Percentiles rank a stretch among this genome's conserved stretches.
phyloP scores from a whole-genome alignment of 2,329 filamentous ascomycete species.

The Pyrenophora tritici-repentis region DNA sequence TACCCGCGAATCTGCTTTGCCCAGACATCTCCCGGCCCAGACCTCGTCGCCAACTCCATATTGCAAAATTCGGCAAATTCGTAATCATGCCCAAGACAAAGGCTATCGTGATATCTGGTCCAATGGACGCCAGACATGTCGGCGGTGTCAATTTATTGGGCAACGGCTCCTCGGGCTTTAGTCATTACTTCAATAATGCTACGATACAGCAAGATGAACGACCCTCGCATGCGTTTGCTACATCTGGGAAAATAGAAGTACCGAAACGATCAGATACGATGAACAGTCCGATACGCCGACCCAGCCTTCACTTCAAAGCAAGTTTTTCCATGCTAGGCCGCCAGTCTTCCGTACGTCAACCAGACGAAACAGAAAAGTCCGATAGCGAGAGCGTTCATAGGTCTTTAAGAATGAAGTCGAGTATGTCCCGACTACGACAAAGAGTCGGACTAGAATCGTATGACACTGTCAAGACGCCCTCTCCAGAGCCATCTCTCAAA shows the following conservation, averaged over 20 bases:
- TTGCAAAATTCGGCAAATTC: conserved; percentile 9
- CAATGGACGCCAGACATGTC: conserved; percentile 42
- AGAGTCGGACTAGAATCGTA: conserved; percentile 16
- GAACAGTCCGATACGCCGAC: conserved; percentile 26
- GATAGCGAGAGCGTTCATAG: conserved; percentile 6
- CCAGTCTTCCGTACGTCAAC: conserved; percentile 23
- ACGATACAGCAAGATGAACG: conserved; percentile 31
- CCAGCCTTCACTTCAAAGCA: conserved; percentile 34
- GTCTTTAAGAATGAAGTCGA: conserved; percentile 23
- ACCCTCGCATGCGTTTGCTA: conserved; percentile 34
- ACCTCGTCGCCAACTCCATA: conserved; percentile 4
- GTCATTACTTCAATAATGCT: conserved; percentile 26
- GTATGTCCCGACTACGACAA: conserved; percentile 26
- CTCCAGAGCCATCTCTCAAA: conserved; percentile 1
- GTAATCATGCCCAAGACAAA: conserved; percentile 32
- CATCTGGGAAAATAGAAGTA: conserved; percentile 28
- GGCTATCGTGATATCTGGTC: conserved; percentile 35
- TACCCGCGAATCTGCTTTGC: conserved; percentile 17
- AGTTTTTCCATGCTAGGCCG: conserved; percentile 32
- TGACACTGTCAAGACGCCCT: not conserved
- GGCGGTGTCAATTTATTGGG: conserved; percentile 37
- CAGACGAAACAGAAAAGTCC: conserved; percentile 4
- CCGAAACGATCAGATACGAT: conserved; percentile 38
- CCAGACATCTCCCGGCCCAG: conserved; percentile 11
- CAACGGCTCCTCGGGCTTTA: conserved; percentile 19